These are phyloP conservation scores for Aspergillus phoenicis DNA, from an alignment of 2,329 filamentous ascomycete genomes.

Conservation along the genomic window DNA sequence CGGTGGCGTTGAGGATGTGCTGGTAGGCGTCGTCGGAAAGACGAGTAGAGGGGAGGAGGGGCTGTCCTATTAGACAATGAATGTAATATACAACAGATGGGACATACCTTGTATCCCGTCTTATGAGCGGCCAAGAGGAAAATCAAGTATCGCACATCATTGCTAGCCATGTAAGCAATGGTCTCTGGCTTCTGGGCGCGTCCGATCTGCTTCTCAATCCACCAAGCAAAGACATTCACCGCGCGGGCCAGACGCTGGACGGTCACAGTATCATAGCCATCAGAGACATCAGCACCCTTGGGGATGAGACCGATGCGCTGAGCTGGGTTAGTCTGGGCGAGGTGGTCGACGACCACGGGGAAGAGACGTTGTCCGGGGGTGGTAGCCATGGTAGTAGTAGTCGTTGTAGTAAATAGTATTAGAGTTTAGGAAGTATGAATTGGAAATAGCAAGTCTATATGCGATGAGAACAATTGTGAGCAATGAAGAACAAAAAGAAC, in stretches of 20 bases:
- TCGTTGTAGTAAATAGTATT: neutral
- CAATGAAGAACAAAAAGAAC: neutral
- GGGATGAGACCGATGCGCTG: slow-evolving; percentile 10
- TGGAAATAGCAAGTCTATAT: neutral
- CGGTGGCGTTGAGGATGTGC: slow-evolving; percentile 20
- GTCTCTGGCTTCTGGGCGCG: slow-evolving; percentile 17
- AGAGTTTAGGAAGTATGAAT: neutral
- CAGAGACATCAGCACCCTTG: neutral
- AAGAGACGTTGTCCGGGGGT: neutral
- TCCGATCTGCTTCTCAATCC: slow-evolving; percentile 29
- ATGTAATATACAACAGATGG: accelerated
- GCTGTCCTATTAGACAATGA: neutral
- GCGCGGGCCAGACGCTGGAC: slow-evolving; percentile 25
- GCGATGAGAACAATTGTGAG: neutral
- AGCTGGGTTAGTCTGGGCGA: neutral
- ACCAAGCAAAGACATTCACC: slow-evolving; percentile 25
- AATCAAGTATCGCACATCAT: slow-evolving; percentile 25
- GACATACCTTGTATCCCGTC: slow-evolving; percentile 21
- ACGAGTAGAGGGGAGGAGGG: slow-evolving; percentile 23
- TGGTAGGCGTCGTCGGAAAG: slow-evolving; percentile 24
- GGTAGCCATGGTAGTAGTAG: neutral
- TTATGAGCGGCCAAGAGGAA: slow-evolving; percentile 27
- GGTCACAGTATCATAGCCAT: slow-evolving; percentile 17
- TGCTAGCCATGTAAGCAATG: slow-evolving; percentile 25
- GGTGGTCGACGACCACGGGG: slow-evolving; percentile 6